Evolutionary conservation across 805 yeast genomes (phyloP), one percentile per base, ranked within the genome.

Genomic region (Suhomyces canberraensis): DNA sequence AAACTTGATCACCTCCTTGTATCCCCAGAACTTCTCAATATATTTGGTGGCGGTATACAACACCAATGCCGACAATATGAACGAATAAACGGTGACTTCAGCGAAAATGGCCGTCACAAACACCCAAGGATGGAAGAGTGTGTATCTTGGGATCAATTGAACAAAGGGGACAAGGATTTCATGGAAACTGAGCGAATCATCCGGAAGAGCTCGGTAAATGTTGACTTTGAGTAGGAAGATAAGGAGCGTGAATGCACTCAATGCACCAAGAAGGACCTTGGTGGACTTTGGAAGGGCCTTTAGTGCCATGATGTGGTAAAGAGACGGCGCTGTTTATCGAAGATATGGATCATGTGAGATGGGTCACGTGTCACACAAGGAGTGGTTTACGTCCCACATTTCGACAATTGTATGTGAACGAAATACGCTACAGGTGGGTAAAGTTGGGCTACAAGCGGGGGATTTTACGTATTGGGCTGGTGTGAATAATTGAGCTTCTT

Each of bases 71-170:
- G 77, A 68, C 4, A 73, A 36, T 11, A 73, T 3, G 41, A 74
- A 73, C 27, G 73, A 65, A 46, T 76, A 50, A 2, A 75, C 32
- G 6, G 76, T 60, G 4, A 71, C 69, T 50, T 83, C 89, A 2
- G 82, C 76, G 52, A 81, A 79, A n/a, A 82, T 74, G 1, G 86
- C 71, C 2, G 81, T 70, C 19, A 75, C 52, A 2, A 82, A 47
- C 1, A 83, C 83, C 82, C 85, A 78, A 4, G 89, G 89, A 43
- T 77, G 66, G 36, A 60, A 64, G 3, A 80, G 47, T 0, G 79
- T 67, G 35, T 69, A 64, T 17, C 69, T 58, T 9, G 91, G 90
- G 4, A 84, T 74, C 57, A 84, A 64, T 58, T 84, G 88, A 28
- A 84, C 48, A 25, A 61, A 61, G 1, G 85, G 88, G 5, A 79